Percentiles rank a stretch among this genome's conserved stretches.
These are phyloP conservation scores for Rhodofomes roseus DNA, from an alignment of 1,284 basidiomycete species.

Conservation along the genomic window DNA sequence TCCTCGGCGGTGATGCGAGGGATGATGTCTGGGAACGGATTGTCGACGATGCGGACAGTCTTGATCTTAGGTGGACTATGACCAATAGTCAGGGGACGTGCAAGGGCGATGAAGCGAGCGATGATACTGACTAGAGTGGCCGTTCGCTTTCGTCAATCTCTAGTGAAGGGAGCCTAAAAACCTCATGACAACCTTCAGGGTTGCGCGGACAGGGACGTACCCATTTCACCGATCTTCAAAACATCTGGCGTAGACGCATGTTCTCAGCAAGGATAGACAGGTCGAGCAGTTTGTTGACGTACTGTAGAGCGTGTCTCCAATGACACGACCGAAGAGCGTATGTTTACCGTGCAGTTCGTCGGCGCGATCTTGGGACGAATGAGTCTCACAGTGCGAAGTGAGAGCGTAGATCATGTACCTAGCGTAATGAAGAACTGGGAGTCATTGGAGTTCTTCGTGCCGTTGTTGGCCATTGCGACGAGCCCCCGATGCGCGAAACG, in stretches of 20 bases:
- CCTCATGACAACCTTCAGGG: conserved; percentile 3
- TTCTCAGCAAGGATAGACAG: not conserved
- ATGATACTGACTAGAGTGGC: conserved; percentile 69
- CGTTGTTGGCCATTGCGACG: conserved; percentile 92
- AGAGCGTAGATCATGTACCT: conserved; percentile 52
- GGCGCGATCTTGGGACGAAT: conserved; percentile 59
- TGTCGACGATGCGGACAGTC: conserved; percentile 80
- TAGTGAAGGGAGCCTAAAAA: conserved; percentile 29
- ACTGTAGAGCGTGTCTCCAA: conserved; percentile 89
- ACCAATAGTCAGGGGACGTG: not conserved
- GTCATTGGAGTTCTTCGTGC: conserved; percentile 80
- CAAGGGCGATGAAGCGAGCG: not conserved
- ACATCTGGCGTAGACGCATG: conserved; percentile 53
- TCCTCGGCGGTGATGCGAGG: conserved; percentile 96
- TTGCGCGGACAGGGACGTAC: conserved; percentile 35
- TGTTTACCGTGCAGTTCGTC: conserved; percentile 89
- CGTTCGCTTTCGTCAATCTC: conserved; percentile 82
- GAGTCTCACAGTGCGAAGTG: not conserved
- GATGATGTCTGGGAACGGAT: conserved; percentile 92
- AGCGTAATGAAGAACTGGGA: conserved; percentile 92
- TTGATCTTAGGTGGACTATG: conserved; percentile 86
- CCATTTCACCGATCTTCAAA: conserved; percentile 84
- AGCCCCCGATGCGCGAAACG: conserved; percentile 83
- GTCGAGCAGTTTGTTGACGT: not conserved
- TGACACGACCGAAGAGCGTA: conserved; percentile 79